Evolutionary conservation across 352 stramenopile species (phyloP).

Genomic region (Phytophthora melonis): DNA sequence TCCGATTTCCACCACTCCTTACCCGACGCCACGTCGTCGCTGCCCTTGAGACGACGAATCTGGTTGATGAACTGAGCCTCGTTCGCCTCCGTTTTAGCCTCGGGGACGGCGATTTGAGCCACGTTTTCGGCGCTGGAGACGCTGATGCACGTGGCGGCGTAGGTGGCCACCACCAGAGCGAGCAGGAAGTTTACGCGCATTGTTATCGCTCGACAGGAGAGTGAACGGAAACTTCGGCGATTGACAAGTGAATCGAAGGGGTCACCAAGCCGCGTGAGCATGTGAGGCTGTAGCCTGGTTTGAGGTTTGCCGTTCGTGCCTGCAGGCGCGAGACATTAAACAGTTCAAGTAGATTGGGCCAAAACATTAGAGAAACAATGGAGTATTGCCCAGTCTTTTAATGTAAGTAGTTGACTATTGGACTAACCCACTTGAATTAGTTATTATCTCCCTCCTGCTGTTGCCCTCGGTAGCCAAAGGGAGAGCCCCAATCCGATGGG

Average conservation of each 20-base stretch:
- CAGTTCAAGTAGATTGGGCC: no score
- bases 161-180: conserved; percentile 11
- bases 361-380: no score
- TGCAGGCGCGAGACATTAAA: no score
- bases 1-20: conserved; percentile 21
- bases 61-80: neutral
- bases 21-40: no score
- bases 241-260: no score
- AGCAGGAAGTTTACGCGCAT: conserved; percentile 9
- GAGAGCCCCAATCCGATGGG: neutral
- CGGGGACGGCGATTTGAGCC: neutral
- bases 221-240: no score
- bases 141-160: conserved; percentile 5
- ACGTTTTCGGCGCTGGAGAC: conserved; percentile 13
- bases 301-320: neutral
- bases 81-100: neutral
- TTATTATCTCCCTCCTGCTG: no score
- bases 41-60: neutral
- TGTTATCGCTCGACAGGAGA: no score
- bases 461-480: neutral
- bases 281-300: neutral
- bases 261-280: neutral
- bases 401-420: no score
- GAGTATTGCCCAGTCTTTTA: no score
- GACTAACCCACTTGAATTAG: no score